A percentile compares a stretch with the other conserved stretches of the same genome.
Evolutionary conservation across 768 basidiomycete species (phyloP).

Genomic region (Cubamyces lactineus): DNA sequence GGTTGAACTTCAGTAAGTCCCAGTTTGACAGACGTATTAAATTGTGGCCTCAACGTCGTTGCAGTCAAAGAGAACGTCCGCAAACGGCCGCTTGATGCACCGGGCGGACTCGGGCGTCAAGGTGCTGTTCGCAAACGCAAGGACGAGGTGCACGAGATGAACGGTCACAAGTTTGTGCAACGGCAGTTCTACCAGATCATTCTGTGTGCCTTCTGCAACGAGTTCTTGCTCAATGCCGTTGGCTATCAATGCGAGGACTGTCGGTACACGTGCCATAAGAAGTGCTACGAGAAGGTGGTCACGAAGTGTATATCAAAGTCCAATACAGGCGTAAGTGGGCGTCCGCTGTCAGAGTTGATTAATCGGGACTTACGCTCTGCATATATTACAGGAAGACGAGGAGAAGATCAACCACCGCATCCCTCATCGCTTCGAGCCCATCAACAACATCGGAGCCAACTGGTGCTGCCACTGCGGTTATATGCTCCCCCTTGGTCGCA

Average conservation of each 20-base stretch:
- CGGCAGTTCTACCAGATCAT: conserved; percentile 99
- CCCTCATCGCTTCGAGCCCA: conserved; percentile 95
- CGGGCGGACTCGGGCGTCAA: conserved; percentile 93
- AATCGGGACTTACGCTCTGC: background rate
- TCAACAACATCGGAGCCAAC: conserved; percentile 96
- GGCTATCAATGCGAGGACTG: conserved; percentile 99
- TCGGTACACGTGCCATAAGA: conserved; percentile 98
- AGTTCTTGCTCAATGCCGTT: conserved; percentile 94
- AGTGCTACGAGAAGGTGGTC: conserved; percentile 98
- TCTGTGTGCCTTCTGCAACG: conserved; percentile 96
- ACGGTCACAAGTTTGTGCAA: conserved; percentile 97
- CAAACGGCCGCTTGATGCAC: conserved; percentile 91
- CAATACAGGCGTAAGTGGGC: conserved; percentile 78
- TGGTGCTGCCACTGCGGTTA: conserved; percentile 99
- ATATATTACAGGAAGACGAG: conserved; percentile 84
- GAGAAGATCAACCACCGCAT: conserved; percentile 99
- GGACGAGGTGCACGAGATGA: conserved; percentile 98
- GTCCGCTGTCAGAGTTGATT: background rate
- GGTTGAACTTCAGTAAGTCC: conserved; percentile 87
- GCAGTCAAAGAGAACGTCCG: conserved; percentile 97
- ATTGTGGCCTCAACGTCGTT: conserved; percentile 16
- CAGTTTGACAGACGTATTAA: conserved; percentile 2
- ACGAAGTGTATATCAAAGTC: conserved; percentile 99
- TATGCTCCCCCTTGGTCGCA: conserved; percentile 94
- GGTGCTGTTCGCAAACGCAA: conserved; percentile 98